Conservation (phyloP, 192 early-diverging fungal genomes). For the Umbelopsis vinacea region DNA sequence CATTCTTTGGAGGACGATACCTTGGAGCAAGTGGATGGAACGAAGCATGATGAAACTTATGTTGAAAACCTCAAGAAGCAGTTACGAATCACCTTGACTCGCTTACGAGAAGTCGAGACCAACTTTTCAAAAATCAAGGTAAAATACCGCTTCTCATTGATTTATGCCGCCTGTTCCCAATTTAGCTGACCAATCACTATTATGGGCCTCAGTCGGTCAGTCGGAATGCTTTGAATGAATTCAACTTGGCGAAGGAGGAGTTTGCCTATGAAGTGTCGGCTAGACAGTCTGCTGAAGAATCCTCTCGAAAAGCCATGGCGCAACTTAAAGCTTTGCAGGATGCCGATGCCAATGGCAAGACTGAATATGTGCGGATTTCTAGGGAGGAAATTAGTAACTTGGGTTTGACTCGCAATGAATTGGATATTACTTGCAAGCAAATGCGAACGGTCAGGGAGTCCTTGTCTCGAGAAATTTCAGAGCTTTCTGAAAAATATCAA, state of each 20-base stretch:
- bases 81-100: slow-evolving; percentile 24
- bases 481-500: slow-evolving; percentile 34
- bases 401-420: slow-evolving; percentile 25
- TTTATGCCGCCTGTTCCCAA: background rate
- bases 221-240: slow-evolving; percentile 45
- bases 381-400: slow-evolving; percentile 31
- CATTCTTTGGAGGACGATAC: slow-evolving; percentile 4
- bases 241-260: slow-evolving; percentile 48
- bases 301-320: slow-evolving; percentile 33
- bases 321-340: slow-evolving; percentile 30
- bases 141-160: background rate
- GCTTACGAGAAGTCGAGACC: slow-evolving; percentile 27
- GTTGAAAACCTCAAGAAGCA: slow-evolving; percentile 30
- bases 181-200: background rate
- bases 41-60: slow-evolving; percentile 12
- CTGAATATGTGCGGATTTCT: slow-evolving; percentile 2
- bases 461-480: slow-evolving; percentile 24
- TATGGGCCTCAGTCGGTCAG: slow-evolving; percentile 37
- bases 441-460: background rate
- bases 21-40: background rate
- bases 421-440: slow-evolving; percentile 24
- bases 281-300: slow-evolving; percentile 39
- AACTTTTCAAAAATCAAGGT: slow-evolving; percentile 45
- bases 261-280: slow-evolving; percentile 36
- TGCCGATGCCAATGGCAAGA: slow-evolving; percentile 18